These are phyloP conservation scores for Acacia concinna DNA, from an alignment of 331 rosid species.

Conservation along the genomic window DNA sequence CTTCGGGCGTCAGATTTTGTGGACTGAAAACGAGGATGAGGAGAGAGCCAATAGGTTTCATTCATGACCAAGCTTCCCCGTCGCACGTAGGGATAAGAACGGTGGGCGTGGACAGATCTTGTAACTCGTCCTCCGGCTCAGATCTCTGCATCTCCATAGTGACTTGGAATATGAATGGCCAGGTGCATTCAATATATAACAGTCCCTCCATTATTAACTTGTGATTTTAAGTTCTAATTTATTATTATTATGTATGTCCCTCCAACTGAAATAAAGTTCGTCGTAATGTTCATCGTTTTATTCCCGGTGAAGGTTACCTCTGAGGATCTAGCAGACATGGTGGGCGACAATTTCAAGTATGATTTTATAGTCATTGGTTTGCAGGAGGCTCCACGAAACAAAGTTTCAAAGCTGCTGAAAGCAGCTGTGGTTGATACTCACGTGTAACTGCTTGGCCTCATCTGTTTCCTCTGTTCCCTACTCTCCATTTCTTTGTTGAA, in stretches of 20 bases:
- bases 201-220: neutral
- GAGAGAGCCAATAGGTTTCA: constrained; percentile 36
- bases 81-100: constrained; percentile 57
- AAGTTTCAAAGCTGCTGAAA: constrained; percentile 40
- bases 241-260: neutral
- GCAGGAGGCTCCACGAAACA: constrained; percentile 68
- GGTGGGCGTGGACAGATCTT: constrained; percentile 36
- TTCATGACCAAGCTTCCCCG: constrained; percentile 38
- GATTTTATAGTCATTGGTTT: constrained; percentile 74
- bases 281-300: neutral
- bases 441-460: constrained; percentile 41
- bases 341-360: constrained; percentile 42
- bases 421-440: constrained; percentile 48
- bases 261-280: neutral
- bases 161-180: constrained; percentile 84
- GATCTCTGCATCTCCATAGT: constrained; percentile 59
- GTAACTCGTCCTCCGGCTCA: constrained; percentile 44
- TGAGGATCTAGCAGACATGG: constrained; percentile 60
- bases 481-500: neutral
- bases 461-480: neutral
- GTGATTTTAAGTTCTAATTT: neutral
- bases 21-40: constrained; percentile 36
- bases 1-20: constrained; percentile 15
- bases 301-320: constrained; percentile 35
- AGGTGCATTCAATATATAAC: constrained; percentile 29